Evolutionary conservation across 495 filamentous ascomycete genomes (phyloP).

Genomic region (Podospora didyma): DNA sequence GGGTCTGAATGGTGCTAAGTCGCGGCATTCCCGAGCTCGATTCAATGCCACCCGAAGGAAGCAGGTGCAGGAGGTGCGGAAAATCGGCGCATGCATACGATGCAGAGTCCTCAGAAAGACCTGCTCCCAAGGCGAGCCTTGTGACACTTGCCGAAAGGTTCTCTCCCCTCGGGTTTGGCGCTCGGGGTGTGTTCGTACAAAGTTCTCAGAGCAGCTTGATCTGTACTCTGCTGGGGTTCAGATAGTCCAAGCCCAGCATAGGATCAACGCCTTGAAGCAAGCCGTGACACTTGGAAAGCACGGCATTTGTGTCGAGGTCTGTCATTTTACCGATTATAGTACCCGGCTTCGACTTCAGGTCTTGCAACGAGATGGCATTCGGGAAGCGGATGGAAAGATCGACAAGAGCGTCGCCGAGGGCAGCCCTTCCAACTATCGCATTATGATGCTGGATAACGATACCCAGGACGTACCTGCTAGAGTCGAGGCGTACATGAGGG

Average conservation of each 20-base stretch:
- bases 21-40: conserved; percentile 52
- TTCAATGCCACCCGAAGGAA: conserved; percentile 66
- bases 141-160: conserved; percentile 73
- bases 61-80: conserved; percentile 77
- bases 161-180: conserved; percentile 78
- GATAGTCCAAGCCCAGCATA: conserved; percentile 61
- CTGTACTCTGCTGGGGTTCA: conserved; percentile 70
- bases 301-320: conserved; percentile 61
- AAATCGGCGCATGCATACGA: conserved; percentile 77
- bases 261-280: conserved; percentile 57
- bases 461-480: conserved; percentile 63
- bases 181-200: conserved; percentile 70
- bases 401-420: conserved; percentile 34
- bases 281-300: conserved; percentile 54
- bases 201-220: conserved; percentile 68
- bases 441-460: conserved; percentile 62
- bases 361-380: conserved; percentile 45
- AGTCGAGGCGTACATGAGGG: conserved; percentile 68
- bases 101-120: conserved; percentile 86
- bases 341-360: conserved; percentile 53
- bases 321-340: conserved; percentile 59
- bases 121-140: conserved; percentile 77
- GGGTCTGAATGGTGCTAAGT: conserved; percentile 28
- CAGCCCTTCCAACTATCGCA: conserved; percentile 28
- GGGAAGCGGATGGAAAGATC: conserved; percentile 34